phyloP scores from a whole-genome alignment of 106 monocot species.

The Dendrobium chrysotoxum region DNA sequence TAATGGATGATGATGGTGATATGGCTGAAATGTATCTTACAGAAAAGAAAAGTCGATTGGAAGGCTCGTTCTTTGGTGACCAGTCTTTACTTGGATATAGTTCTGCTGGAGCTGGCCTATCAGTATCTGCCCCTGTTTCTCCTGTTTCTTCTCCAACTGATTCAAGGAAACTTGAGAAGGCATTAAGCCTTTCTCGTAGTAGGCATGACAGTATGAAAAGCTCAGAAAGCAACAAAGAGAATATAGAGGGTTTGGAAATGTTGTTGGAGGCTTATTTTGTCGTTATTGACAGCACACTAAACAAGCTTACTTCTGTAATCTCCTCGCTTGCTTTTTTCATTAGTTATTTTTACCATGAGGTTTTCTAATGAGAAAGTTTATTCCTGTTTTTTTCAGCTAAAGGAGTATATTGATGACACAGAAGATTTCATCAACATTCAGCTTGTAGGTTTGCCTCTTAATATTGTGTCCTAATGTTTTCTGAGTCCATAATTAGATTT shows the following conservation, averaged over 20 bases:
- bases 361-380: not conserved
- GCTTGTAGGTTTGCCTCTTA: conserved; percentile 25
- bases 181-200: conserved; percentile 48
- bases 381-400: conserved; percentile 29
- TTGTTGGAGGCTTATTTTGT: conserved; percentile 91
- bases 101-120: conserved; percentile 23
- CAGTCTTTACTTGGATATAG: conserved; percentile 26
- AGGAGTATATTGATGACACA: conserved; percentile 67
- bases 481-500: not conserved
- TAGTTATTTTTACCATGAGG: not conserved
- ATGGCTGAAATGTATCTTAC: conserved; percentile 95
- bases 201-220: conserved; percentile 62
- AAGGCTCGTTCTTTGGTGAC: conserved; percentile 45
- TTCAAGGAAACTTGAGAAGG: conserved; percentile 50
- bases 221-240: conserved; percentile 42
- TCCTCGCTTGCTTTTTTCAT: not conserved
- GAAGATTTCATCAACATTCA: conserved; percentile 69
- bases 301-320: conserved; percentile 58
- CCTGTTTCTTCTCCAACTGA: conserved; percentile 51
- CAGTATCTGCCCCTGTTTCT: conserved; percentile 52
- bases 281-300: conserved; percentile 71
- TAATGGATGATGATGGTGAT: conserved; percentile 89
- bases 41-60: conserved; percentile 65
- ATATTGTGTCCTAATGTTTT: not conserved
- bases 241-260: conserved; percentile 85